Base-by-base conservation (phyloP, 768 basidiomycete species). In the Chlorophyllum brunneum region DNA sequence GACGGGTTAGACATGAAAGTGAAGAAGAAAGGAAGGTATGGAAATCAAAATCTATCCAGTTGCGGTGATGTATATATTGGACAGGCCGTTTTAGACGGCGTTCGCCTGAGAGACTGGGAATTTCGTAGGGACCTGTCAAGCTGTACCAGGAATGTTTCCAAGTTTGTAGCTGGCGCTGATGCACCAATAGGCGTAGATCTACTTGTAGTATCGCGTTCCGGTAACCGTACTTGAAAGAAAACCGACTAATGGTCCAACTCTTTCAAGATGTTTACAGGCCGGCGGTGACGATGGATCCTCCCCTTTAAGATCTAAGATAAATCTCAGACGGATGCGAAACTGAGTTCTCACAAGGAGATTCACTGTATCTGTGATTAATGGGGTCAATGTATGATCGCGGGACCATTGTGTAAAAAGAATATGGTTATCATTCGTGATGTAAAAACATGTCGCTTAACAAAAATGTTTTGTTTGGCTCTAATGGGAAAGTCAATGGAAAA, bases 1-100 rank as follows among this genome's bases (percentile, higher is more conserved):
- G 67, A 56, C 51, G 63, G 56, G 54, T 62, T 60, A 50, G 63
- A 56, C 66, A 69, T 68, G 49, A 41, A 43, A 37, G 51, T 38
- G 34, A 55, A 20, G 36, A 38, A 49, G 49, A 40, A 40, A 46
- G 56, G 39, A 41, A 56, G 47, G 40, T 34, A n/a, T n/a, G n/a
- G n/a, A n/a, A 48, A 50, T 53, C 49, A 54, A 41, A 48, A 27
- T 40, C 16, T 51, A 38, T 45, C 56, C 44, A 41, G 46, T 50
- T 24, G 51, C 29, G 42, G 58, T 51, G 46, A 56, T 44, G 54
- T 58, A 61, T 59, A 63, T 63, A 56, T 40, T 50, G 48, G 44
- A 53, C 26, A 39, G 20, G 45, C 43, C 47, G 44, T 26, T 51
- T 39, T 45, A 37, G 45, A 42, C 43, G 54, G 36, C 33, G 38